phyloP scores from a whole-genome alignment of 2,329 filamentous ascomycete genomes.

The Periconia digitata region DNA sequence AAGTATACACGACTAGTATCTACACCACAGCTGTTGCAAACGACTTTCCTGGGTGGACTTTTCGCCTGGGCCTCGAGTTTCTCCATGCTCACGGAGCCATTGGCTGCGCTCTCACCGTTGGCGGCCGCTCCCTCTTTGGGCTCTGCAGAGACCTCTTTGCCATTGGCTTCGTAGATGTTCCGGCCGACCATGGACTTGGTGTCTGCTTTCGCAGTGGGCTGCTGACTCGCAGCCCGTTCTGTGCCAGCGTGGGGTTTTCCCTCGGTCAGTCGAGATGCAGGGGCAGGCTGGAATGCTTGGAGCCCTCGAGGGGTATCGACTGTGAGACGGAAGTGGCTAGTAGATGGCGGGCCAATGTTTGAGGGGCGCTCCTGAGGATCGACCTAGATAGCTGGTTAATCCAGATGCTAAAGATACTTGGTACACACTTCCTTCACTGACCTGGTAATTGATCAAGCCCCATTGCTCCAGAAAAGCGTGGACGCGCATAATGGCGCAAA shows the following conservation, averaged over 20 bases:
- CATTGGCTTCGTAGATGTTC: constrained; percentile 92
- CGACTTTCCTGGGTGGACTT: constrained; percentile 66
- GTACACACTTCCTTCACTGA: constrained; percentile 46
- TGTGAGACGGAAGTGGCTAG: constrained; percentile 93
- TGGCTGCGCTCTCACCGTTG: constrained; percentile 66
- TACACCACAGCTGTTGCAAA: constrained; percentile 89
- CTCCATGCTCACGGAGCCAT: constrained; percentile 68
- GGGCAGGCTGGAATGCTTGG: constrained; percentile 90
- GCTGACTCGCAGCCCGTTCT: constrained; percentile 68
- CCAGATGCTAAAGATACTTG: not conserved
- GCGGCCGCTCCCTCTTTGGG: constrained; percentile 61
- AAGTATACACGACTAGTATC: constrained; percentile 78
- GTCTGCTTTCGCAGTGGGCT: constrained; percentile 71
- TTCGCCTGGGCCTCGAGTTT: constrained; percentile 61
- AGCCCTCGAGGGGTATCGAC: constrained; percentile 94
- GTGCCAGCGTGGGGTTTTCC: constrained; percentile 68
- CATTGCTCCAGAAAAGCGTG: constrained; percentile 98
- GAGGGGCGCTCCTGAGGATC: constrained; percentile 94
- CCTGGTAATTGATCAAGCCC: constrained; percentile 99
- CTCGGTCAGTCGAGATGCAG: constrained; percentile 64
- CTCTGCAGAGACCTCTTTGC: constrained; percentile 75
- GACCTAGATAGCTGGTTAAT: constrained; percentile 62
- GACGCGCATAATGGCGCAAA: constrained; percentile 98
- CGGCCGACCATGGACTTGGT: constrained; percentile 90
- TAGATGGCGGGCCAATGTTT: constrained; percentile 93